Evolutionary conservation across 306 rosid genomes (phyloP), one percentile per base, ranked within the genome.

Genomic region (Corylus americana): DNA sequence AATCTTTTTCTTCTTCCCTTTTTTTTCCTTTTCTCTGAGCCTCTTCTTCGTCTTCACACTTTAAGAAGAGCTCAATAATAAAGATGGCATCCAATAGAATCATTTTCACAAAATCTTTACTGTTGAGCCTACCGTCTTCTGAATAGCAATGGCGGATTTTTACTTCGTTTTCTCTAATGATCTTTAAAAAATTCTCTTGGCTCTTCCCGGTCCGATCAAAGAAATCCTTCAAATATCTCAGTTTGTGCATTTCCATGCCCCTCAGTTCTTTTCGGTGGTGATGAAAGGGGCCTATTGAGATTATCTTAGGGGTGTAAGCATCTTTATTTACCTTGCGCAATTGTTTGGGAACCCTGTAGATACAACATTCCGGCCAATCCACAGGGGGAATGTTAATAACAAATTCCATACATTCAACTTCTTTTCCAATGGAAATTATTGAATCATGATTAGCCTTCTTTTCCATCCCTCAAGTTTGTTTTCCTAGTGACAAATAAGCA

Each of bases 31-130:
- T 47, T 1, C 50, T 47, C 54, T 3, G 39, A 35, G 39, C 39
- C 2, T 4, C 4, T 82, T 77, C 49, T 22, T 22, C 25, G 25
- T 22, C 25, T 22, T 22, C 25, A 22, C 25, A 22, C 51, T 2
- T 48, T 48, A 84, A 13, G 14, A 89, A 59, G 20, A 91, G 89
- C 74, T 78, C 88, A 53, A 78, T 25, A 22, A 81, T 71, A 78
- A 81, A 85, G 75, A 74, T 39, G 9, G 76, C 83, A 67, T 85
- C 85, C 2, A 37, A 49, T 7, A n/a, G 0, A 45, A 55, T 57
- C 71, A 70, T 48, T 0, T 48, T 48, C 4, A 47, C 29, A 25
- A 70, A 71, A 1, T 31, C 59, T 4, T 22, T 7, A 4, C 3
- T 55, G 2, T 5, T 16, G 37, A 44, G n/a, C 1, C 37, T 17